These are phyloP conservation scores for Sordaria brevicollis DNA, from an alignment of 495 filamentous ascomycete species.

Conservation along the genomic window DNA sequence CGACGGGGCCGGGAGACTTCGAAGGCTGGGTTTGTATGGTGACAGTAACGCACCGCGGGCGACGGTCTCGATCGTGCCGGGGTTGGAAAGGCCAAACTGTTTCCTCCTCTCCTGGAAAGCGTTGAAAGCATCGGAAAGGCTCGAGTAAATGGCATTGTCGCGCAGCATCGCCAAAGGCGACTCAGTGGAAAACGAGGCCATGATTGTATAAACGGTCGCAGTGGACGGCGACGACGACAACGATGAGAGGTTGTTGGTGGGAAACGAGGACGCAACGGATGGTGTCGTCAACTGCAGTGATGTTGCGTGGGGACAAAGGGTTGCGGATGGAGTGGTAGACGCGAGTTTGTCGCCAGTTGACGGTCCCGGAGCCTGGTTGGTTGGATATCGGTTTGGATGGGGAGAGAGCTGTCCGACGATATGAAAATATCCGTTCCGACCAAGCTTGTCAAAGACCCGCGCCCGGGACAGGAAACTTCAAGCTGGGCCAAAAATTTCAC, in stretches of 20 bases:
- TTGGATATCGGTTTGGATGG: background rate
- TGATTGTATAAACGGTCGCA: constrained; percentile 19
- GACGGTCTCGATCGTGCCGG: constrained; percentile 85
- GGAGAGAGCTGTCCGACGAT: background rate
- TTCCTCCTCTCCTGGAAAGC: constrained; percentile 78
- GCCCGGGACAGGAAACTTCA: background rate
- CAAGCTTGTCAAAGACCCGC: background rate
- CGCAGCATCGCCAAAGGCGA: constrained; percentile 56
- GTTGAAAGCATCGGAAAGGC: constrained; percentile 66
- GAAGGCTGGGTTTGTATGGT: background rate
- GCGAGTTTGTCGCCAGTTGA: background rate
- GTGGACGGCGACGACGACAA: constrained; percentile 1
- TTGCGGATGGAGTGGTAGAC: background rate
- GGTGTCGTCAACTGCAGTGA: background rate
- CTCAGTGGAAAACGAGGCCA: constrained; percentile 36
- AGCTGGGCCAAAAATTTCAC: constrained; percentile 23
- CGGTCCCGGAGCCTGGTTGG: background rate
- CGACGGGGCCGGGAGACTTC: background rate
- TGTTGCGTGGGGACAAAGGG: background rate
- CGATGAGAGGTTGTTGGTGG: background rate
- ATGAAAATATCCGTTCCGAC: background rate
- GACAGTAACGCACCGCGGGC: constrained; percentile 37
- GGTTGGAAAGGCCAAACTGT: constrained; percentile 80
- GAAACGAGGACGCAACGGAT: background rate
- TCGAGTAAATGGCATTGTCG: constrained; percentile 58